Evolutionary conservation across 2,329 filamentous ascomycete genomes (phyloP), one percentile per base, ranked within the genome.

Genomic region (Macrophomina phaseolina): DNA sequence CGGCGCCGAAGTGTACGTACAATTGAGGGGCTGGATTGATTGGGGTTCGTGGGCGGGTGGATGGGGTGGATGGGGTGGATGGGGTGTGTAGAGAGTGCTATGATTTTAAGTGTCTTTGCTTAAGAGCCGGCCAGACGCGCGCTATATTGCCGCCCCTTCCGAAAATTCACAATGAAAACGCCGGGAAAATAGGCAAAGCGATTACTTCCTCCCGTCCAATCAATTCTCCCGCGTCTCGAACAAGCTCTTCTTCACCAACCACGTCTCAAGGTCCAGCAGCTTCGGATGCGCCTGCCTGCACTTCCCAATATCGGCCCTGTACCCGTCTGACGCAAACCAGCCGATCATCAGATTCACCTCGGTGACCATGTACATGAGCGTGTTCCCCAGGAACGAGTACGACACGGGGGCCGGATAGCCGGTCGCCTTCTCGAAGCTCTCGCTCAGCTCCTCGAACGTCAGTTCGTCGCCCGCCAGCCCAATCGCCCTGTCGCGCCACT

Each of bases 401-500:
- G 80, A 81, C 34, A 71, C 38, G 0, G 82, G 82, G 16, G 83
- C 74, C 3, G 78, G 73, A 40, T 77, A 72, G 0, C 84, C 84
- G 4, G 81, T 82, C 36, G 77, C 79, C 28, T 79, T 73, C 74
- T 83, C 77, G 71, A 85, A 86, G 18, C 80, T 78, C 28, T 75
- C 73, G 36, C 74, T 78, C 65, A 84, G 79, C 67, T 85, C 76
- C 0, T 78, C 76, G 65, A 81, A 81, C 0, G 80, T 83, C 40
- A 87, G 71, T 56, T 85, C 82, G 69, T 86, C 85, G 1, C 85
- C 85, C 0, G 85, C 85, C 23, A 87, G 72, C 4, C 82, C 81
- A 46, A 86, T 77, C 5, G 78, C 79, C 18, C 76, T 77, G 45
- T 80, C 79, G 5, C 45, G 16, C 58, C 58, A 87, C 32, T 79